Percentiles rank a stretch among this genome's conserved stretches.
Evolutionary conservation across 129 eudicot genomes (phyloP).

Genomic region (Flaveria ramosissima): DNA sequence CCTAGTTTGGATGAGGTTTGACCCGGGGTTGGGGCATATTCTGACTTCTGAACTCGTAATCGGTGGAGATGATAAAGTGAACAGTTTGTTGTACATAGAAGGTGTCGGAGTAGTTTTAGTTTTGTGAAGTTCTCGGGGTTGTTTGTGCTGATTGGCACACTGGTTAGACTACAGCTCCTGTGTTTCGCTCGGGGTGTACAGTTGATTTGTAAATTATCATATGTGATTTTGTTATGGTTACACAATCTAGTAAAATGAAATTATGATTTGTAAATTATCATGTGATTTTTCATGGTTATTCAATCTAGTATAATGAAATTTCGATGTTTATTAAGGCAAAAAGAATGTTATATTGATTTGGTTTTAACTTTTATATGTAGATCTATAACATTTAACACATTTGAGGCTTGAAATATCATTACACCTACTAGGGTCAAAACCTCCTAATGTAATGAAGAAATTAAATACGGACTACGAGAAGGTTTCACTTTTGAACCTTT

Average conservation of each 20-base stretch:
- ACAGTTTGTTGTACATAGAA: slow-evolving; percentile 17
- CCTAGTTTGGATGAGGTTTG: slow-evolving; percentile 3
- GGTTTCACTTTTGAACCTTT: no score
- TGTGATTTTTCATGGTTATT: background rate
- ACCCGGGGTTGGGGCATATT: slow-evolving; percentile 1
- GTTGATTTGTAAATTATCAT: slow-evolving; percentile 13
- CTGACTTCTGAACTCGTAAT: background rate
- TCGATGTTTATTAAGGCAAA: background rate
- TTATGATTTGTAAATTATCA: background rate
- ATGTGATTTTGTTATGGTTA: slow-evolving; percentile 12
- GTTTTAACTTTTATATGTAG: no score
- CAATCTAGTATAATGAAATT: background rate
- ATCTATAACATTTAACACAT: no score
- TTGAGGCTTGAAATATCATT: no score
- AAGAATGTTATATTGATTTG: background rate
- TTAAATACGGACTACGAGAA: no score
- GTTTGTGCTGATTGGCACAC: slow-evolving; percentile 16
- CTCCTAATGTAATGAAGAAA: no score
- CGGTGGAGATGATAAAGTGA: background rate
- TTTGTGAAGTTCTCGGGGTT: background rate
- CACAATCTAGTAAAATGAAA: background rate
- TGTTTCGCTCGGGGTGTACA: slow-evolving; percentile 32
- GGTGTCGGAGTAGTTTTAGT: background rate
- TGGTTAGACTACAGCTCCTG: background rate
- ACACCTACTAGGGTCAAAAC: no score